Evolutionary conservation across 2,329 filamentous ascomycete genomes (phyloP), one percentile per base, ranked within the genome.

Genomic region (Neofusicoccum ribis): DNA sequence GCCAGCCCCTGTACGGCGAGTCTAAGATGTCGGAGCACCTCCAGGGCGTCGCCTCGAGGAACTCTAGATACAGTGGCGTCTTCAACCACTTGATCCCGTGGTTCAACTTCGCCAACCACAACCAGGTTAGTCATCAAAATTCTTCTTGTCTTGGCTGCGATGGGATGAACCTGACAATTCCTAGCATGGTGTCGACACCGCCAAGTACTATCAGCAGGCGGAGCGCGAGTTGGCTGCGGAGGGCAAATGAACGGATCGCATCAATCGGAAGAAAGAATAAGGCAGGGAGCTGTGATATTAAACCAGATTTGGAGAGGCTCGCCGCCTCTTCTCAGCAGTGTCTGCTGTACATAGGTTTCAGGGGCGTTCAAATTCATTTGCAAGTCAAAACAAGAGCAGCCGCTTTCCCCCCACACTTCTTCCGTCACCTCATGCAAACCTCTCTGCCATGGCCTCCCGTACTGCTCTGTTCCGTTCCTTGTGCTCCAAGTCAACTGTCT

Each of bases 101-200:
- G 95, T 94, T 97, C 82, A 99, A 99, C 84, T 91, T 99, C 81
- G 94, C 97, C 75, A 98, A 99, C 81, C 95, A 99, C 81, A 89
- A 87, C 76, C 86, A 88, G 77, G 84, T 85, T 73, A 71, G 79
- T 72, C n/a, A 39, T 63, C 65, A 62, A 50, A 39, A 66, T 73
- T 65, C 72, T 66, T 62, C 23, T 43, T 43, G 51, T 47, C 5
- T 39, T 15, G 3, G 37, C 14, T 47, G 1, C 67, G n/a, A 62
- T 12, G 11, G 5, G 7, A 34, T 27, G 37, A 20, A 5, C 14
- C 51, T 58, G 36, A 65, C 52, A 34, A 6, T 56, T 11, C n/a
- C 11, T 83, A 96, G 86, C 95, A 99, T 78, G 95, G 95, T 71
- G 91, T 99, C 66, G 95, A 99, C 78, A 99, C 95, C 37, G 93